phyloP scores from a whole-genome alignment of 2,329 filamentous ascomycete genomes.

The Ophiostoma sp. region DNA sequence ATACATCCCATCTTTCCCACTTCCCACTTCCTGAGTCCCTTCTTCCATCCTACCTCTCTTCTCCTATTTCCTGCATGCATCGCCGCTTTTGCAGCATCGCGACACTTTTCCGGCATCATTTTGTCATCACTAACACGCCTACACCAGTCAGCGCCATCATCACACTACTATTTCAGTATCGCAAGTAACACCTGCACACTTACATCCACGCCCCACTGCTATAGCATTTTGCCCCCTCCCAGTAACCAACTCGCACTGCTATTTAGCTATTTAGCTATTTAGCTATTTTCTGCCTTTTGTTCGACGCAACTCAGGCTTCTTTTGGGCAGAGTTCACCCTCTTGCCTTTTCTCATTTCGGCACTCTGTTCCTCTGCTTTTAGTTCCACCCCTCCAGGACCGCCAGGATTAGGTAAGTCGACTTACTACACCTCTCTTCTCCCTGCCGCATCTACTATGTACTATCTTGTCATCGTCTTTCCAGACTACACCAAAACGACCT shows the following conservation, averaged over 20 bases:
- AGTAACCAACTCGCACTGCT: neutral
- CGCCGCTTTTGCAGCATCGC: neutral
- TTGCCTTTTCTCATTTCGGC: neutral
- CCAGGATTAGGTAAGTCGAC: neutral
- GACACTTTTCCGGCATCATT: neutral
- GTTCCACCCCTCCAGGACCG: neutral
- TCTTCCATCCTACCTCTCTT: neutral
- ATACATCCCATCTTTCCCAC: neutral
- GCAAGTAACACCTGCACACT: neutral
- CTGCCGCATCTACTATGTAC: neutral
- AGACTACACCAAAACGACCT: neutral
- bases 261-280: neutral
- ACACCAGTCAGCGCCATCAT: neutral
- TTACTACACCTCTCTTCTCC: slow-evolving; percentile 3
- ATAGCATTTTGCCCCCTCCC: slow-evolving; percentile 1
- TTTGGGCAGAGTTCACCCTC: neutral
- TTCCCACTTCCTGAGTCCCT: neutral
- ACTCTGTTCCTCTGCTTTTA: neutral
- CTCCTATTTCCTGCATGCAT: slow-evolving; percentile 5
- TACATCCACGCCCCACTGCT: neutral
- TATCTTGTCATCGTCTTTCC: neutral
- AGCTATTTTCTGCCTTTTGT: neutral
- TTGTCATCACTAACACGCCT: slow-evolving; percentile 2
- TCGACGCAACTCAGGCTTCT: neutral
- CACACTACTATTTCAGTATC: neutral